Evolutionary conservation across 805 yeast genomes (phyloP).

Genomic region (Candida tallmaniae): DNA sequence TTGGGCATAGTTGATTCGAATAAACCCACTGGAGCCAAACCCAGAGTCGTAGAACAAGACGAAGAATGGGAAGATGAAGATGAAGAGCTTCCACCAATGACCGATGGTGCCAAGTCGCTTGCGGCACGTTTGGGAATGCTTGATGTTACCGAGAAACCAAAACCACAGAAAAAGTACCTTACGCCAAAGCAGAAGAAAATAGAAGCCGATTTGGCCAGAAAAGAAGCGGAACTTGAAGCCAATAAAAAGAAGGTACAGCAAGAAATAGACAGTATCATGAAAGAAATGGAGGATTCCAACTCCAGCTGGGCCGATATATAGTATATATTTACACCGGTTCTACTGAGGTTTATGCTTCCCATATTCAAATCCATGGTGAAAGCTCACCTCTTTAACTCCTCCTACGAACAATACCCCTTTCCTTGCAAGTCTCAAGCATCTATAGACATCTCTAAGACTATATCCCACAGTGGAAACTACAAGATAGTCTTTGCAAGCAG

Average conservation of each 20-base stretch:
- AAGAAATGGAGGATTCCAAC: conserved; percentile 12
- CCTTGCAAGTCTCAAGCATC: conserved; percentile 7
- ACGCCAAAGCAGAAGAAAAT: conserved; percentile 8
- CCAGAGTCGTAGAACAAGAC: conserved; percentile 1
- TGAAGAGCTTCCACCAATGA: conserved; percentile 15
- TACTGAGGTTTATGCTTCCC: no score
- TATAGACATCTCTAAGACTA: conserved; percentile 6
- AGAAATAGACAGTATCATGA: conserved; percentile 11
- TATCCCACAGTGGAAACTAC: conserved; percentile 10
- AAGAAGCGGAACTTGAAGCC: conserved; percentile 7
- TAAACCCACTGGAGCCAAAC: background rate
- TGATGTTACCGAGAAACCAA: background rate
- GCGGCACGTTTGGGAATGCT: conserved; percentile 21
- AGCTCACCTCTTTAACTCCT: conserved; percentile 3
- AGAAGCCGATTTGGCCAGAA: conserved; percentile 4
- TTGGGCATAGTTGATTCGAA: conserved; percentile 12
- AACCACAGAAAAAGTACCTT: conserved; percentile 1
- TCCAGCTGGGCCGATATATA: conserved; percentile 13
- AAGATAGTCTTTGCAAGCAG: conserved; percentile 7
- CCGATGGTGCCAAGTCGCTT: conserved; percentile 20
- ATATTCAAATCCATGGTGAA: background rate
- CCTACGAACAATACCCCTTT: conserved; percentile 7
- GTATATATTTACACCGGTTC: conserved; percentile 1
- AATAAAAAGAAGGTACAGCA: conserved; percentile 6
- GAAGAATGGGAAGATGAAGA: conserved; percentile 7